phyloP scores from a whole-genome alignment of 768 basidiomycete genomes.

The Mycena kentingensis region DNA sequence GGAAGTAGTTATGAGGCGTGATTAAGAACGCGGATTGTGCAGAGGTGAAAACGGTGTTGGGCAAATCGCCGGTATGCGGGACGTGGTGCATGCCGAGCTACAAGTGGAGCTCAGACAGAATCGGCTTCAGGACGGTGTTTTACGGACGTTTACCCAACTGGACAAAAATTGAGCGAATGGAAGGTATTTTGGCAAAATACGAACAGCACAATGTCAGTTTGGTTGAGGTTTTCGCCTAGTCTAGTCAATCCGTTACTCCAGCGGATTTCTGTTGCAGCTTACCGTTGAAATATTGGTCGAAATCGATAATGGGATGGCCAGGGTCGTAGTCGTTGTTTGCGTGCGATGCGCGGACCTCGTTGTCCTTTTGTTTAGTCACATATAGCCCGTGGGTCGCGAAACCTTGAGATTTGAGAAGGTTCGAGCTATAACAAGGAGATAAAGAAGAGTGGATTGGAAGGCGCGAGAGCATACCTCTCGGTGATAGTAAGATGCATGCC shows the following conservation, averaged over 20 bases:
- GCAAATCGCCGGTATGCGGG: slow-evolving; percentile 26
- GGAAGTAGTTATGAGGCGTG: slow-evolving; percentile 24
- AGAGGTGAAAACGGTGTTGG: slow-evolving; percentile 26
- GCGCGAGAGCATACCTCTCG: slow-evolving; percentile 8
- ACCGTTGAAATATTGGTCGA: slow-evolving; percentile 53
- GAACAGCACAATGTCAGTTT: slow-evolving; percentile 22
- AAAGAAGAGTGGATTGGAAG: neutral
- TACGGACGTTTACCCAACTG: slow-evolving; percentile 44
- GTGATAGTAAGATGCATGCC: slow-evolving; percentile 32
- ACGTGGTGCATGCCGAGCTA: slow-evolving; percentile 29
- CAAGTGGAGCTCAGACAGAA: neutral
- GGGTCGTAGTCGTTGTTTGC: slow-evolving; percentile 56
- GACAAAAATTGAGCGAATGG: slow-evolving; percentile 44
- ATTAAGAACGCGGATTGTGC: slow-evolving; percentile 26
- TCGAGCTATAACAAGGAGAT: slow-evolving; percentile 15
- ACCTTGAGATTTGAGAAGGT: slow-evolving; percentile 50
- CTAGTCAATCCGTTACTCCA: neutral
- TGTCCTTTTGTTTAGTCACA: slow-evolving; percentile 50
- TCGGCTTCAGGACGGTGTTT: neutral
- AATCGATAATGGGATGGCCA: slow-evolving; percentile 48
- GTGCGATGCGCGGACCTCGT: slow-evolving; percentile 46
- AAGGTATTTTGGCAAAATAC: neutral
- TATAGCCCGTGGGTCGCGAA: slow-evolving; percentile 57
- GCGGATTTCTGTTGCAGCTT: slow-evolving; percentile 24
- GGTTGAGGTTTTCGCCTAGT: slow-evolving; percentile 20